Evolutionary conservation across 2,329 filamentous ascomycete genomes (phyloP).

Genomic region (Rutstroemia sp.): DNA sequence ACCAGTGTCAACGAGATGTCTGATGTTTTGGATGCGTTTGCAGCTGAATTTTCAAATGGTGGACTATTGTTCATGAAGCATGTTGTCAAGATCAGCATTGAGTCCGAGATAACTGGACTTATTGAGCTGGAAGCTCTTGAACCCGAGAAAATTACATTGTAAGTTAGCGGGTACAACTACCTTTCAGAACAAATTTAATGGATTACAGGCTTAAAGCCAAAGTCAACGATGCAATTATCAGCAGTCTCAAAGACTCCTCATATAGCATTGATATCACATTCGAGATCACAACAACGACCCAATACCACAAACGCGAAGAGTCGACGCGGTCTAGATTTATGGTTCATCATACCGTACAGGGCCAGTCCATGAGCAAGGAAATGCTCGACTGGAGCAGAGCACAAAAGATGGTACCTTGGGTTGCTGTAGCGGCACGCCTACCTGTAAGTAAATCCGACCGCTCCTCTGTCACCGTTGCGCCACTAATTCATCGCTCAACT

Average conservation of each 20-base stretch:
- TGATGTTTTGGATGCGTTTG: slow-evolving; percentile 24
- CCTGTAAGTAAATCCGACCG: slow-evolving; percentile 8
- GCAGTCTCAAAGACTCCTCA: slow-evolving; percentile 1
- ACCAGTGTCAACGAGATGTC: slow-evolving; percentile 23
- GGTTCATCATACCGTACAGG: slow-evolving; percentile 28
- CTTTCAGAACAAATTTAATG: neutral
- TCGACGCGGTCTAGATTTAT: slow-evolving; percentile 12
- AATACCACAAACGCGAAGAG: slow-evolving; percentile 1
- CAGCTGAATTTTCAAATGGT: slow-evolving; percentile 23
- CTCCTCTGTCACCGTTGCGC: too few species aligned
- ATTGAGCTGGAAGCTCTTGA: slow-evolving; percentile 16
- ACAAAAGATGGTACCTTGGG: slow-evolving; percentile 29
- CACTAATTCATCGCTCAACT: too few species aligned
- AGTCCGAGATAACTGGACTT: slow-evolving; percentile 1
- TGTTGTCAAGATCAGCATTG: slow-evolving; percentile 21
- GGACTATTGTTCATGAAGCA: slow-evolving; percentile 30
- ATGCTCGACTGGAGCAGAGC: slow-evolving; percentile 25
- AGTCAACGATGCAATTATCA: slow-evolving; percentile 17
- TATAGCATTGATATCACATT: slow-evolving; percentile 19
- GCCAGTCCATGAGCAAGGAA: slow-evolving; percentile 13
- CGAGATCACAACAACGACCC: slow-evolving; percentile 2
- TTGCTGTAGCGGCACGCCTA: slow-evolving; percentile 29
- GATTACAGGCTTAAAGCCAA: slow-evolving; percentile 15
- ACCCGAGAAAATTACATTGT: slow-evolving; percentile 13
- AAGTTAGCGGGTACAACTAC: slow-evolving; percentile 1